Percentiles rank a stretch among this genome's conserved stretches.
phyloP scores from a whole-genome alignment of 2,329 filamentous ascomycete genomes.

The Penicillium sp. region DNA sequence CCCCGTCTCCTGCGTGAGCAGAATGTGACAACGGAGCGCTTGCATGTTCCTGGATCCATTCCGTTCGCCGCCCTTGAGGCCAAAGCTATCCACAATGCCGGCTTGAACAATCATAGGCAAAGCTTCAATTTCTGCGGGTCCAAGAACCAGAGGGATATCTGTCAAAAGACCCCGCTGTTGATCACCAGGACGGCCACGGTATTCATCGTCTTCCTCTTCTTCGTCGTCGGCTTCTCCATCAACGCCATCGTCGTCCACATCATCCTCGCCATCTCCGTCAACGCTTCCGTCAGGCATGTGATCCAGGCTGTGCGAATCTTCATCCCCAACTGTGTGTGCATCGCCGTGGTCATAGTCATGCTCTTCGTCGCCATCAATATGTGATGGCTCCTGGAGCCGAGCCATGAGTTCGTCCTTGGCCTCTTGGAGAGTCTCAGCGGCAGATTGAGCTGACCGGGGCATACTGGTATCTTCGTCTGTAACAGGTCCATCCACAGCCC shows the following conservation, averaged over 20 bases:
- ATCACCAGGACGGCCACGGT: slow-evolving; percentile 50
- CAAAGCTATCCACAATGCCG: slow-evolving; percentile 81
- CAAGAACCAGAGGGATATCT: slow-evolving; percentile 89
- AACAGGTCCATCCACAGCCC: slow-evolving; percentile 38
- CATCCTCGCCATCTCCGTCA: slow-evolving; percentile 54
- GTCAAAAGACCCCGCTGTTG: slow-evolving; percentile 75
- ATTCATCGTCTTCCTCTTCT: slow-evolving; percentile 53
- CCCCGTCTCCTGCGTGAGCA: slow-evolving; percentile 85
- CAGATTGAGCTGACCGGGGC: slow-evolving; percentile 48
- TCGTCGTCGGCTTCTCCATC: slow-evolving; percentile 51
- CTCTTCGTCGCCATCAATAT: slow-evolving; percentile 40
- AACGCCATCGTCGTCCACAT: slow-evolving; percentile 50
- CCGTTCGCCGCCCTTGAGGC: slow-evolving; percentile 61
- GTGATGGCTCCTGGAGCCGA: slow-evolving; percentile 46
- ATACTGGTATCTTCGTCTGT: slow-evolving; percentile 47
- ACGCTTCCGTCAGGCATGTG: slow-evolving; percentile 45
- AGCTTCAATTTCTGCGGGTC: slow-evolving; percentile 92
- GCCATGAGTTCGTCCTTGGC: slow-evolving; percentile 53
- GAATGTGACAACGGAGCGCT: slow-evolving; percentile 82
- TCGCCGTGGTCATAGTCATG: slow-evolving; percentile 40
- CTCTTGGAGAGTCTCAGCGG: slow-evolving; percentile 50
- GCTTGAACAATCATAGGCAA: slow-evolving; percentile 97
- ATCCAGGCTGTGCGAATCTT: slow-evolving; percentile 43
- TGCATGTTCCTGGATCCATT: slow-evolving; percentile 72
- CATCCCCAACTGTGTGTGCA: slow-evolving; percentile 42